Base-by-base conservation (phyloP, 345 rosid genomes). In the Geranium brycei region DNA sequence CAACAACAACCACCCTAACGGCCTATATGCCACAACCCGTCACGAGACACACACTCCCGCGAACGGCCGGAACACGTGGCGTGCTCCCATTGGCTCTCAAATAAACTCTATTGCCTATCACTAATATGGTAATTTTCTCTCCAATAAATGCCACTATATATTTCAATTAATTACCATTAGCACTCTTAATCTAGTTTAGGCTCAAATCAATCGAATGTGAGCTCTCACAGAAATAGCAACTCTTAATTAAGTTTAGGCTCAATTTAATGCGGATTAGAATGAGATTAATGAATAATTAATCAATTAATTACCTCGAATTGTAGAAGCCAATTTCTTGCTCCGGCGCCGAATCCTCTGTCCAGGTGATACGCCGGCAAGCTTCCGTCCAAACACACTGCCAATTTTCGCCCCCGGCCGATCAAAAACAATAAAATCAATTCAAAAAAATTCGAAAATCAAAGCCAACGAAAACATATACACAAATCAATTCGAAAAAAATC, bases 281-380 rank as follows among this genome's bases (percentile, higher is more conserved):
- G 31, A 58, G 19, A 31, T 30, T 7, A 35, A n/a, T 31, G 11
- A 23, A 10, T 1, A 10, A 5, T 16, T 15, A 13, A n/a, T 8
- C 4, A 13, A n/a, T 8, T 8, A 56, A 15, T 64, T 80, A 92
- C 98, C 96, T 92, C 98, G 68, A 92, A 87, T 73, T 87, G 95
- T 68, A 92, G 66, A 70, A 92, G 80, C 98, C 96, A 92, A 77
- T 87, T 87, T 76, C 73, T 38, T 56, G 73, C 71, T 66, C 98
- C 95, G 63, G 84, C 80, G 7, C 98, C 96, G 71, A 75, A 87
- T 68, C 98, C 98, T 74, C 75, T 78, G 78, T 86, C 79, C 28
- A 86, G 70, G 73, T 92, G 86, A 70, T 92, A 92, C 16, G 89
- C 98, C 3, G 98, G 98, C 74, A 74, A 80, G 77, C 96, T 92